A percentile compares a stretch with the other conserved stretches of the same genome.
These are phyloP conservation scores for Globisporangium parvum DNA, from an alignment of 352 stramenopile genomes.

Conservation along the genomic window DNA sequence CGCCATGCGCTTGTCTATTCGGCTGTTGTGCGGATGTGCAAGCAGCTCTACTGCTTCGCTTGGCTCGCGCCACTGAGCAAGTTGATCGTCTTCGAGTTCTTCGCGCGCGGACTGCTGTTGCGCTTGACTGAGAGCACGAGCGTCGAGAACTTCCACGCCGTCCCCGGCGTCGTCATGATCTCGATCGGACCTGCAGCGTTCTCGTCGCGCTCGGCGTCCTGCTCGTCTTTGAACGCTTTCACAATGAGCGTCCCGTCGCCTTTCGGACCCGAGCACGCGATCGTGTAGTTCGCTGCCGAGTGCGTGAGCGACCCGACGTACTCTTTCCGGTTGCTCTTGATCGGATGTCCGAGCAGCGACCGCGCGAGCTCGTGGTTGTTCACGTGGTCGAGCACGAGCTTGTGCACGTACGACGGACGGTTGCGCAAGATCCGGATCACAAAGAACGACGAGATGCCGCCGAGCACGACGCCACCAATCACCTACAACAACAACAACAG, in stretches of 20 bases:
- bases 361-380: slow-evolving; percentile 66
- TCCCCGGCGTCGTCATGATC: slow-evolving; percentile 57
- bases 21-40: neutral
- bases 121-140: slow-evolving; percentile 56
- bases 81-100: slow-evolving; percentile 66
- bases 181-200: slow-evolving; percentile 1
- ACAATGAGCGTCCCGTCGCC: slow-evolving; percentile 66
- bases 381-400: slow-evolving; percentile 64
- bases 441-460: slow-evolving; percentile 62
- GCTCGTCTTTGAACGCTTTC: slow-evolving; percentile 61
- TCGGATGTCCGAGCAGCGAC: slow-evolving; percentile 52
- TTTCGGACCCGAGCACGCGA: slow-evolving; percentile 57
- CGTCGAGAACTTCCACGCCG: slow-evolving; percentile 72
- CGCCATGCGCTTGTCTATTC: slow-evolving; percentile 7
- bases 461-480: slow-evolving; percentile 53
- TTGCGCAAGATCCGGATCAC: slow-evolving; percentile 72
- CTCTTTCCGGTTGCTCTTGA: slow-evolving; percentile 66
- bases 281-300: slow-evolving; percentile 60
- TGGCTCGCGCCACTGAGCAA: slow-evolving; percentile 19
- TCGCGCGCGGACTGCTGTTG: slow-evolving; percentile 46
- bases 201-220: slow-evolving; percentile 13
- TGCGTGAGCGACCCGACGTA: slow-evolving; percentile 60
- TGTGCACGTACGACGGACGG: slow-evolving; percentile 76
- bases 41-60: too few relatives aligned
- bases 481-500: slow-evolving; percentile 10